These are phyloP conservation scores for Trypanosoma mega DNA, from an alignment of 208 protist genomes.

Conservation along the genomic window DNA sequence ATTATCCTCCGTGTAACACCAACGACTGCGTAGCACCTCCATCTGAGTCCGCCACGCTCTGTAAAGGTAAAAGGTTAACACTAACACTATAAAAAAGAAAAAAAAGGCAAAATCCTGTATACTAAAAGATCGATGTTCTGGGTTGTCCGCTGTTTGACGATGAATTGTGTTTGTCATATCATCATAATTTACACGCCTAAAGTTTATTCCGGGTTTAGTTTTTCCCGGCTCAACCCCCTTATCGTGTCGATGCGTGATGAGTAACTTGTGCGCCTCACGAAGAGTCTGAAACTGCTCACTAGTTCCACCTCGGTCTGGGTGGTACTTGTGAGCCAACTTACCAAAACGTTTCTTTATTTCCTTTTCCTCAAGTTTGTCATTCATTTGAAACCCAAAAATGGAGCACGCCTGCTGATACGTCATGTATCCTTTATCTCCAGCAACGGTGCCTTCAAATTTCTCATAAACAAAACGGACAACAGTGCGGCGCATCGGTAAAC, in stretches of 20 bases:
- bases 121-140: slow-evolving; percentile 74
- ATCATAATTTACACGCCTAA: slow-evolving; percentile 79
- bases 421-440: slow-evolving; percentile 83
- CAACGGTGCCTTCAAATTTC: slow-evolving; percentile 49
- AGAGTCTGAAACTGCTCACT: slow-evolving; percentile 82
- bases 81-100: slow-evolving; percentile 44
- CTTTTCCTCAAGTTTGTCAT: slow-evolving; percentile 60
- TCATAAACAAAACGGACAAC: slow-evolving; percentile 24
- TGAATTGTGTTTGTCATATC: slow-evolving; percentile 82
- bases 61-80: slow-evolving; percentile 63
- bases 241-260: slow-evolving; percentile 80
- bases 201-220: slow-evolving; percentile 53
- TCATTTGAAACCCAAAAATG: slow-evolving; percentile 87
- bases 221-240: slow-evolving; percentile 34
- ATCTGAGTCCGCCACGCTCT: slow-evolving; percentile 61
- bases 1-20: slow-evolving; percentile 79
- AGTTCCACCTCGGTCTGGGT: slow-evolving; percentile 82
- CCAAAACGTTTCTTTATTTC: slow-evolving; percentile 84
- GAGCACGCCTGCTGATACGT: slow-evolving; percentile 84
- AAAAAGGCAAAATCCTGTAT: slow-evolving; percentile 69
- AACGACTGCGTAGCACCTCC: slow-evolving; percentile 57
- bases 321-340: slow-evolving; percentile 70
- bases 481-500: slow-evolving; percentile 33
- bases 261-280: slow-evolving; percentile 80
- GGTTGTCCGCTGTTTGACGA: slow-evolving; percentile 60